phyloP scores from a whole-genome alignment of 768 basidiomycete genomes.

The Lentinula lateritia region DNA sequence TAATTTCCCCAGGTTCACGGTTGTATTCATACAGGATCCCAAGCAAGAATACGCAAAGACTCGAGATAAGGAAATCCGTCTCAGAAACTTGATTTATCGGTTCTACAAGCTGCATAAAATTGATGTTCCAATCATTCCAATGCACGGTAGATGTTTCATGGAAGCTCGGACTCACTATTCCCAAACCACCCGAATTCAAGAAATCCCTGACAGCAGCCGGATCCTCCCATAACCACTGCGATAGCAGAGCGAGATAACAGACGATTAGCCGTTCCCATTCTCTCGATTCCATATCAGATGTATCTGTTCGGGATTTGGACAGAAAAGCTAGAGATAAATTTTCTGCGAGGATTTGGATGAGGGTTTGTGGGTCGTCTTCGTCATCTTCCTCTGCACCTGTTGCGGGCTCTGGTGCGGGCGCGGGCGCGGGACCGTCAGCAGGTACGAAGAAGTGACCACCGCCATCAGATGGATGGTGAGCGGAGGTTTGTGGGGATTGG shows the following conservation, averaged over 20 bases:
- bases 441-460: constrained; percentile 65
- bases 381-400: constrained; percentile 32
- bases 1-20: constrained; percentile 91
- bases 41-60: constrained; percentile 85
- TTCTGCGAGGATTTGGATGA: constrained; percentile 84
- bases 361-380: constrained; percentile 60
- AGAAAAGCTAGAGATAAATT: constrained; percentile 85
- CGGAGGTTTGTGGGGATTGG: constrained; percentile 17
- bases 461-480: constrained; percentile 22
- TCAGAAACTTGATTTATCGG: constrained; percentile 90
- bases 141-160: too few species aligned
- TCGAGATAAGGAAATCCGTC: constrained; percentile 80
- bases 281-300: constrained; percentile 63
- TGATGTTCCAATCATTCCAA: background rate
- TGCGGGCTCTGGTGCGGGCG: constrained; percentile 24
- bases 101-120: constrained; percentile 69
- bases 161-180: constrained; percentile 59
- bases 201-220: constrained; percentile 84
- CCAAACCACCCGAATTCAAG: constrained; percentile 83
- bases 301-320: constrained; percentile 61
- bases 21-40: constrained; percentile 97
- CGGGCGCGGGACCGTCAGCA: constrained; percentile 54
- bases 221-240: constrained; percentile 98
- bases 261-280: constrained; percentile 92
- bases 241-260: constrained; percentile 76